These are phyloP conservation scores for Dictyostelium intermedium DNA, from an alignment of 78 protist genomes.

Conservation along the genomic window DNA sequence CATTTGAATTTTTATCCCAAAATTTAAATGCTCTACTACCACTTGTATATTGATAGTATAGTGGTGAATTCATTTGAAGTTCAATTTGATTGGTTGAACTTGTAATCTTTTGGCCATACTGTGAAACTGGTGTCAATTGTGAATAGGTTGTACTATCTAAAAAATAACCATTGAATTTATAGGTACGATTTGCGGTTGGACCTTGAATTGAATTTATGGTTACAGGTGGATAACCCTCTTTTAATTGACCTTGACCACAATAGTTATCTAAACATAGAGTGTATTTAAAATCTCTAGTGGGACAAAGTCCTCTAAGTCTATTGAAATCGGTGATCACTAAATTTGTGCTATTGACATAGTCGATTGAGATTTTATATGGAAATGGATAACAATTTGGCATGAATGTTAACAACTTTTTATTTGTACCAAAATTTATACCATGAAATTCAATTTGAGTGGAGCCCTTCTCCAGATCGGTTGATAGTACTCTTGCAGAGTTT, in stretches of 20 bases:
- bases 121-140: not conserved
- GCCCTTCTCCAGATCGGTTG: not conserved
- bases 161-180: constrained; percentile 7
- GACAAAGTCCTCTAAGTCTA: not conserved
- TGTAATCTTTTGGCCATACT: not conserved
- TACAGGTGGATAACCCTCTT: not conserved
- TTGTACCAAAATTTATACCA: not conserved
- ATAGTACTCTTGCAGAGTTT: not conserved
- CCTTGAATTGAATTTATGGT: not conserved
- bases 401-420: not conserved
- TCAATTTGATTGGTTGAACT: not conserved
- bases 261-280: not conserved
- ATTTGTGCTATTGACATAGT: not conserved
- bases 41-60: not conserved
- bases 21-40: not conserved
- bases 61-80: not conserved
- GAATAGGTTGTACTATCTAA: not conserved
- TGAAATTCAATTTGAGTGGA: not conserved
- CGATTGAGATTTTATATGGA: not conserved
- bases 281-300: not conserved
- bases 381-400: constrained; percentile 9
- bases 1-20: constrained; percentile 13
- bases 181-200: not conserved
- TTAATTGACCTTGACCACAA: not conserved
- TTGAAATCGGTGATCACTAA: not conserved